Conservation (phyloP, 192 early-diverging fungal species). For the Umbelopsis sp. region DNA sequence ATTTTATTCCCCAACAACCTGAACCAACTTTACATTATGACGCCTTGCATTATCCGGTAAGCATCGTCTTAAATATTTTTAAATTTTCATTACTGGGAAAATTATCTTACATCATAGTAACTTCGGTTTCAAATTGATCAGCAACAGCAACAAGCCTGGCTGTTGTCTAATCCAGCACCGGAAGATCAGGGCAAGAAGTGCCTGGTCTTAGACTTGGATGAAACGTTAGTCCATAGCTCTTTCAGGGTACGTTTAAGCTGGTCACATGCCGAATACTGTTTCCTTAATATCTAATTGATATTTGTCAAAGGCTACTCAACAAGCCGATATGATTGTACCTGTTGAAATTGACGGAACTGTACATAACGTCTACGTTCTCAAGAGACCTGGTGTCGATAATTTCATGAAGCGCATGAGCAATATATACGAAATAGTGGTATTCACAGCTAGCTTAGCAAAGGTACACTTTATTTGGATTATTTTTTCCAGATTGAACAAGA, state of each 20-base stretch:
- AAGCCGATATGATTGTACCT: constrained; percentile 91
- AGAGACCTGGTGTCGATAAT: constrained; percentile 91
- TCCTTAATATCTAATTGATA: not conserved
- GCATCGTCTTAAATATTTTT: not conserved
- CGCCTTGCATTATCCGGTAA: not conserved
- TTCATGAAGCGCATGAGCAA: constrained; percentile 86
- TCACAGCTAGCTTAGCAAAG: constrained; percentile 93
- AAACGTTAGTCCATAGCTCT: constrained; percentile 97
- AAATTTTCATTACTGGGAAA: not conserved
- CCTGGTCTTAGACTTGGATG: constrained; percentile 95
- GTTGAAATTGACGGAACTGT: constrained; percentile 89
- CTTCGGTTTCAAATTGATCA: not conserved
- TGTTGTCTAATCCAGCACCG: constrained; percentile 66
- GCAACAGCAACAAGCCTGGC: constrained; percentile 1
- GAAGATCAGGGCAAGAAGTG: constrained; percentile 80
- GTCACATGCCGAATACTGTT: not conserved
- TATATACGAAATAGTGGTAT: constrained; percentile 92
- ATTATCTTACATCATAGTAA: not conserved
- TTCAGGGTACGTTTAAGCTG: constrained; percentile 65
- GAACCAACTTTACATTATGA: constrained; percentile 4
- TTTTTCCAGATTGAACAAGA: not conserved
- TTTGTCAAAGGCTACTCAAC: constrained; percentile 41
- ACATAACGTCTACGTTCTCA: constrained; percentile 95
- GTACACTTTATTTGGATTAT: constrained; percentile 34
- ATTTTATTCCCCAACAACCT: not conserved